Percentiles rank a stretch among this genome's conserved stretches.
Evolutionary conservation across 108 stramenopile genomes (phyloP).

Genomic region (Licmophora abbreviata): DNA sequence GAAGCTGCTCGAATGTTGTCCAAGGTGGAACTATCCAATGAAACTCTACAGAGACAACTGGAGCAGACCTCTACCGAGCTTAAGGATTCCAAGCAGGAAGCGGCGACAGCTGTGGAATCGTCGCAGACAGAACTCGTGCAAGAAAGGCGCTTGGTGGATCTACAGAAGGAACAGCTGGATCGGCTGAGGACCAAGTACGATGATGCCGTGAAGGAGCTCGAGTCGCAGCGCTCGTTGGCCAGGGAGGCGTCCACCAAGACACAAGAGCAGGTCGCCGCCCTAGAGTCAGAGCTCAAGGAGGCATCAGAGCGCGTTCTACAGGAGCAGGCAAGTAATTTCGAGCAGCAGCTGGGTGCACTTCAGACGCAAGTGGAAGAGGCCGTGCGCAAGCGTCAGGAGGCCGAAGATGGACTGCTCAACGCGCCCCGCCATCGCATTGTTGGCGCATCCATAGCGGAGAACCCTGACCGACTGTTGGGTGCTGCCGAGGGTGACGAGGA

Average conservation of each 20-base stretch:
- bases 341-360: constrained; percentile 23
- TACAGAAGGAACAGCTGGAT: constrained; percentile 60
- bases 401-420: constrained; percentile 24
- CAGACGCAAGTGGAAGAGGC: constrained; percentile 37
- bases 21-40: constrained; percentile 17
- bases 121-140: constrained; percentile 42
- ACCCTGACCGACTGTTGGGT: constrained; percentile 7
- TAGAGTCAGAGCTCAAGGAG: constrained; percentile 20
- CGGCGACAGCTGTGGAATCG: constrained; percentile 23
- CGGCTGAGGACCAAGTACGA: constrained; percentile 39
- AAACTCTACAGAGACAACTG: constrained; percentile 27
- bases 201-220: constrained; percentile 27
- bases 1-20: constrained; percentile 13
- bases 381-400: constrained; percentile 14
- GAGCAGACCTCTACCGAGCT: constrained; percentile 26
- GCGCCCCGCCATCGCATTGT: constrained; percentile 8
- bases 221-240: constrained; percentile 38
- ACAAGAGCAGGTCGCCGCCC: constrained; percentile 14
- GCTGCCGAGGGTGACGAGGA: constrained; percentile 32
- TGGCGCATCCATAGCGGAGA: constrained; percentile 11
- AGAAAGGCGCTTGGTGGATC: constrained; percentile 39
- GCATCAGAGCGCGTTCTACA: constrained; percentile 34
- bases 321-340: constrained; percentile 36
- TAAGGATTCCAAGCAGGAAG: constrained; percentile 33
- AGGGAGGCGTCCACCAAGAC: constrained; percentile 35